Evolutionary conservation across 2,329 filamentous ascomycete species (phyloP).

Genomic region (Aspergillus sojae): DNA sequence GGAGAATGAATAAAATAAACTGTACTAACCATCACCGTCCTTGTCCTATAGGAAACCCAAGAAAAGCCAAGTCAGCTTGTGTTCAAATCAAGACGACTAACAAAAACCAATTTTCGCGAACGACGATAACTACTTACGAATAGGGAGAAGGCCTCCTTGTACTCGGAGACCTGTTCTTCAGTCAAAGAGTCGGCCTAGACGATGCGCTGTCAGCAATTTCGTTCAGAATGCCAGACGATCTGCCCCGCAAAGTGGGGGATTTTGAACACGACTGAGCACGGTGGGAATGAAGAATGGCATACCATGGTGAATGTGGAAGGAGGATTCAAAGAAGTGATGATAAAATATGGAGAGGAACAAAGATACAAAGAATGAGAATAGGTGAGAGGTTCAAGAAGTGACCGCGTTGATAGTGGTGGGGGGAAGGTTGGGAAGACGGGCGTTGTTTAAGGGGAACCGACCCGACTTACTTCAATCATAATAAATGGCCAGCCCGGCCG

Average conservation of each 20-base stretch:
- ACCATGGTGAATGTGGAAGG: slow-evolving; percentile 35
- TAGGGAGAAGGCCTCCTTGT: slow-evolving; percentile 99
- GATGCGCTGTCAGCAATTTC: slow-evolving; percentile 31
- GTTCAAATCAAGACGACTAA: not conserved
- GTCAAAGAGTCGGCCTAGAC: slow-evolving; percentile 92
- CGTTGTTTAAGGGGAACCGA: slow-evolving; percentile 26
- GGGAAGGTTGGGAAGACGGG: slow-evolving; percentile 16
- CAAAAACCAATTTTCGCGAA: not conserved
- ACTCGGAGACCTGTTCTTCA: slow-evolving; percentile 99
- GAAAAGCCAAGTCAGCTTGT: slow-evolving; percentile 24
- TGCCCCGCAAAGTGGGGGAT: slow-evolving; percentile 41
- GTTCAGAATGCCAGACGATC: slow-evolving; percentile 21
- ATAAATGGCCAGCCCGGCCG: slow-evolving; percentile 13
- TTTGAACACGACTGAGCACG: slow-evolving; percentile 18
- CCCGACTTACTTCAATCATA: slow-evolving; percentile 15
- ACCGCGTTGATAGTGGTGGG: slow-evolving; percentile 16
- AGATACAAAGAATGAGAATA: slow-evolving; percentile 21
- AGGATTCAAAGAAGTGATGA: slow-evolving; percentile 10
- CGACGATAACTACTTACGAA: slow-evolving; percentile 72
- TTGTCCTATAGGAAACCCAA: slow-evolving; percentile 65
- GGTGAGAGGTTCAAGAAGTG: slow-evolving; percentile 26
- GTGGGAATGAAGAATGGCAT: slow-evolving; percentile 15
- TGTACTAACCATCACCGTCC: slow-evolving; percentile 81
- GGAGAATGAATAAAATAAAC: not conserved
- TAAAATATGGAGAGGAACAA: slow-evolving; percentile 18